phyloP scores from a whole-genome alignment of 495 filamentous ascomycete species.

The Penicillium lagena region DNA sequence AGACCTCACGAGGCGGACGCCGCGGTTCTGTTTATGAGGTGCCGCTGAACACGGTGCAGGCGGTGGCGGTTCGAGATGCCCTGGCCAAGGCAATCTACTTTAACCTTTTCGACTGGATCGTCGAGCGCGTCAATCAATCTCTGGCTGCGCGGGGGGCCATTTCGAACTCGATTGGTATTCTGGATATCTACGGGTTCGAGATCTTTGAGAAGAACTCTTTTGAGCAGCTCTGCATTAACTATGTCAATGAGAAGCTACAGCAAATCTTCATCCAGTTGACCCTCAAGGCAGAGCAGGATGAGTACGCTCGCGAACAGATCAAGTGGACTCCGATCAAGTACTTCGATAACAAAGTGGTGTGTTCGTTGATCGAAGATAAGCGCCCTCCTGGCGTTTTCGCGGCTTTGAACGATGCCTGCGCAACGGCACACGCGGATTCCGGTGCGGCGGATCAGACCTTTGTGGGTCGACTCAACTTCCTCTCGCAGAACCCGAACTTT shows the following conservation, averaged over 20 bases:
- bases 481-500: constrained; percentile 83
- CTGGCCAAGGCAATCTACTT: constrained; percentile 92
- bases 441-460: constrained; percentile 93
- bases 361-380: constrained; percentile 91
- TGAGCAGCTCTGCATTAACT: constrained; percentile 99
- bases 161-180: constrained; percentile 86
- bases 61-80: constrained; percentile 88
- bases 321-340: constrained; percentile 99
- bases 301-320: constrained; percentile 94
- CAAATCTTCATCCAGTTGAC: constrained; percentile 99
- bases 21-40: constrained; percentile 83
- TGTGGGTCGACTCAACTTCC: constrained; percentile 81
- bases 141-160: constrained; percentile 70
- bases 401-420: constrained; percentile 94
- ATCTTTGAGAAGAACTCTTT: constrained; percentile 99
- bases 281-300: constrained; percentile 93
- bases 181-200: constrained; percentile 99
- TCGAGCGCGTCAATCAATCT: constrained; percentile 84
- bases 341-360: constrained; percentile 99
- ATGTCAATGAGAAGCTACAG: constrained; percentile 99
- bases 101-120: constrained; percentile 99
- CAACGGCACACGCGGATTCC: constrained; percentile 92
- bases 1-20: constrained; percentile 79
- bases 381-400: constrained; percentile 92
- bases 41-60: constrained; percentile 84